These are phyloP conservation scores for Monilinia laxa DNA, from an alignment of 2,329 filamentous ascomycete species.

Conservation along the genomic window DNA sequence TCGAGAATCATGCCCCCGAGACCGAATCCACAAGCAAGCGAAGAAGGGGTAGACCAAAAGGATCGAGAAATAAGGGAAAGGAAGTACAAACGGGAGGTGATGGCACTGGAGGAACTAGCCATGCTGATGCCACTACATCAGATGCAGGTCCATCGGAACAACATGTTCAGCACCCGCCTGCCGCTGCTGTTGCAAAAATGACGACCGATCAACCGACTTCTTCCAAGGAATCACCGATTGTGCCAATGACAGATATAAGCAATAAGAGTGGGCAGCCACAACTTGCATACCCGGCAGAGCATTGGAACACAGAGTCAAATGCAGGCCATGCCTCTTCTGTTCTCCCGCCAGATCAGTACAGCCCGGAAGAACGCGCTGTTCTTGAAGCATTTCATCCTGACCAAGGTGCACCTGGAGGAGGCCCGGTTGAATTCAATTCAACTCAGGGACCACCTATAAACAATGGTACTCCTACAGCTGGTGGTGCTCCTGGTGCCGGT, in stretches of 20 bases:
- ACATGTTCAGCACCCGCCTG: constrained; percentile 26
- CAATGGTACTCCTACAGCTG: constrained; percentile 26
- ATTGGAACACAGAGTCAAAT: constrained; percentile 32
- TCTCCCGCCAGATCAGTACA: constrained; percentile 34
- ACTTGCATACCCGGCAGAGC: constrained; percentile 31
- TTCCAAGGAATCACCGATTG: constrained; percentile 23
- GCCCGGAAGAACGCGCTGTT: constrained; percentile 40
- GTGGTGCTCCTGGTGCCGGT: constrained; percentile 13
- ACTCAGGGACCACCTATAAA: constrained; percentile 31
- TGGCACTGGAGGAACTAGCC: constrained; percentile 10
- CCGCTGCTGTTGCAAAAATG: constrained; percentile 29
- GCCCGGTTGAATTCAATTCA: constrained; percentile 28
- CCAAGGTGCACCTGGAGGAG: constrained; percentile 18
- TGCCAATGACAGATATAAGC: constrained; percentile 39
- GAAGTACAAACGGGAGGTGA: constrained; percentile 27
- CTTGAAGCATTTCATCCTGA: constrained; percentile 39
- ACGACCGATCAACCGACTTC: constrained; percentile 24
- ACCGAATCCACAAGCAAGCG: constrained; percentile 35
- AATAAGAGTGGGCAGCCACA: constrained; percentile 30
- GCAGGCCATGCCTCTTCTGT: constrained; percentile 24
- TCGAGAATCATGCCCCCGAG: constrained; percentile 25
- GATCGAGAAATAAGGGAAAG: constrained; percentile 50
- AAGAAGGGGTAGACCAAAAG: constrained; percentile 49
- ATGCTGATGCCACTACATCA: background rate
- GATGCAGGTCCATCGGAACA: constrained; percentile 28